phyloP scores from a whole-genome alignment of 2,329 filamentous ascomycete species.

The Trichoderma atroviride region DNA sequence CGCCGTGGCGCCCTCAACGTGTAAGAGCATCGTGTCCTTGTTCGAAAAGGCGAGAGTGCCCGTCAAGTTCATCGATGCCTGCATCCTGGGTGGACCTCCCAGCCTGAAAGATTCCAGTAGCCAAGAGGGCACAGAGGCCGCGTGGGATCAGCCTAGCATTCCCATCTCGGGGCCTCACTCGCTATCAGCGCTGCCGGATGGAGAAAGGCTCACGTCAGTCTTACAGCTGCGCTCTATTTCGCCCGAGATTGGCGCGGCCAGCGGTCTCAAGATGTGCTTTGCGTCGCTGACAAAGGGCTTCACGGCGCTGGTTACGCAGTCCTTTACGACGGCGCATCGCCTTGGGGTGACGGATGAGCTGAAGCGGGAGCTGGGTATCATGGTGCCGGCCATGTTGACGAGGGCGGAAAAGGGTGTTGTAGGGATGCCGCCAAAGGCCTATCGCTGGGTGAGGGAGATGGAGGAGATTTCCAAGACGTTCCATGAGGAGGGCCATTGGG shows the following conservation, averaged over 20 bases:
- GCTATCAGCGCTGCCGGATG: conserved; percentile 46
- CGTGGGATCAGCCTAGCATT: conserved; percentile 48
- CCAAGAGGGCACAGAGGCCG: conserved; percentile 27
- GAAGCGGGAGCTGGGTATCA: conserved; percentile 54
- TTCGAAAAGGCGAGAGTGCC: conserved; percentile 46
- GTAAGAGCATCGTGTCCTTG: conserved; percentile 46
- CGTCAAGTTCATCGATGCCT: conserved; percentile 59
- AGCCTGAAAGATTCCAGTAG: conserved; percentile 37
- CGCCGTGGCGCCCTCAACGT: conserved; percentile 62
- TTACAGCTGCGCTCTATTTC: conserved; percentile 56
- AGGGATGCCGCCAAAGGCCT: conserved; percentile 72
- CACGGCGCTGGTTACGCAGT: conserved; percentile 69
- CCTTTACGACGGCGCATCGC: conserved; percentile 67
- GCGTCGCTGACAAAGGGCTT: conserved; percentile 65
- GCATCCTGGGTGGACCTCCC: conserved; percentile 60
- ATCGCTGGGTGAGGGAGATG: conserved; percentile 79
- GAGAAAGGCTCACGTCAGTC: conserved; percentile 44
- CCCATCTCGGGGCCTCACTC: conserved; percentile 53
- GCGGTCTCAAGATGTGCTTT: conserved; percentile 68
- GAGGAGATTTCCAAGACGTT: conserved; percentile 72
- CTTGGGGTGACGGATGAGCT: conserved; percentile 66
- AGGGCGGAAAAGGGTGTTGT: conserved; percentile 55
- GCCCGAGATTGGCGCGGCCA: conserved; percentile 55
- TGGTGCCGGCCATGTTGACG: conserved; percentile 51
- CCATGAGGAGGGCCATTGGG: conserved; percentile 65